Evolutionary conservation across 1,284 basidiomycete species (phyloP), one percentile per base, ranked within the genome.

Genomic region (Puccinia novopanici): DNA sequence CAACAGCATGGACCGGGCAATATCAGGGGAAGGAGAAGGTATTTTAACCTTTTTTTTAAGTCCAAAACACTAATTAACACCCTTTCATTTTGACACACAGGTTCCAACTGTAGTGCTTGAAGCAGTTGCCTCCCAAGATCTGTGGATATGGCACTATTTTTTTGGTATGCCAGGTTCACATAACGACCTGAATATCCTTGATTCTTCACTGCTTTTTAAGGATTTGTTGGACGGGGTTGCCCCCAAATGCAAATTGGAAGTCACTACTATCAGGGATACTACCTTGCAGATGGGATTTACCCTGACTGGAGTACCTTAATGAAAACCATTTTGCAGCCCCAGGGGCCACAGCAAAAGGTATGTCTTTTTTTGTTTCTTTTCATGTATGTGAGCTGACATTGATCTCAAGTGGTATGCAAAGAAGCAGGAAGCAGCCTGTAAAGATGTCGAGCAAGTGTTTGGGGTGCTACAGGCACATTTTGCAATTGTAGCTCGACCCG

Each of bases 261-360:
- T 22, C 12, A 24, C 1, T 73, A 73, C 50, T 13, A 12, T 30
- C n/a, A 52, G n/a, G 71, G 17, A n/a, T 73, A 73, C 45, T 73
- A 73, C 30, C 50, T 73, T 27, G 71, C 48, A 2, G 24, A 73
- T 30, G 71, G 71, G 19, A 73, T 73, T 30, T 73, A 73, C 34
- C 71, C 71, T 73, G 45, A 17, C 15, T 55, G 45, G 45, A 30
- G 48, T 34, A 73, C 71, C 0, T 55, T 73, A 19, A 54, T 73
- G 37, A 73, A 73, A 34, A 34, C 34, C 1, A 34, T 34, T 34
- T 34, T 4, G 4, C 34, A 34, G 34, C 34, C 4, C 1, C 34
- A 34, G 34, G 1, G 34, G 34, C 34, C 4, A 4, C 34, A 34
- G 34, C 34, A 34, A 34, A 34, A 34, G 34, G 1, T 34, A 34